Evolutionary conservation across 2,329 filamentous ascomycete genomes (phyloP).

Genomic region (Fusarium camptoceras): DNA sequence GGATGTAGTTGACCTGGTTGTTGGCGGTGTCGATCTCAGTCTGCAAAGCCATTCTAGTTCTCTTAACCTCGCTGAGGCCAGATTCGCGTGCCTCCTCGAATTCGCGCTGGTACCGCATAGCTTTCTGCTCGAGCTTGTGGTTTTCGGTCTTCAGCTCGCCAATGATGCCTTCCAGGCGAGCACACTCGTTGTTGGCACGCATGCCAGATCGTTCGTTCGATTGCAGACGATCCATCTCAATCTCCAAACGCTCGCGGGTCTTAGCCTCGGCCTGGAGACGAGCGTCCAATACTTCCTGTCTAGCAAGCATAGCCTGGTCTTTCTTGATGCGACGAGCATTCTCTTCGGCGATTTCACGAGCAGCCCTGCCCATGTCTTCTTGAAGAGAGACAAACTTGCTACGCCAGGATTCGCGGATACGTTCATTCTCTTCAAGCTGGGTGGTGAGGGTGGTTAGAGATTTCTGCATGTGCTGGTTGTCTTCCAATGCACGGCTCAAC

Average conservation of each 20-base stretch:
- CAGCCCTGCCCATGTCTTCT: slow-evolving; percentile 84
- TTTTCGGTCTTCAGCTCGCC: slow-evolving; percentile 74
- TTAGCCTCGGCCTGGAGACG: slow-evolving; percentile 80
- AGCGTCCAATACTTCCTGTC: slow-evolving; percentile 83
- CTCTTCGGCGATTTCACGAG: slow-evolving; percentile 84
- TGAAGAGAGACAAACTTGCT: slow-evolving; percentile 87
- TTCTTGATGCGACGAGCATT: slow-evolving; percentile 82
- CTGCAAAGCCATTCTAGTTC: slow-evolving; percentile 82
- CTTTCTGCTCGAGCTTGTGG: slow-evolving; percentile 76
- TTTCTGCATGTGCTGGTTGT: slow-evolving; percentile 80
- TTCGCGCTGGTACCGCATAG: slow-evolving; percentile 80
- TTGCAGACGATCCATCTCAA: slow-evolving; percentile 74
- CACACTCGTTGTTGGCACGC: slow-evolving; percentile 71
- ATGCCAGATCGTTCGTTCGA: slow-evolving; percentile 73
- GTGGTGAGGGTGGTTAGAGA: slow-evolving; percentile 78
- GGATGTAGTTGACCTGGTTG: slow-evolving; percentile 84
- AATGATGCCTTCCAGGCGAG: slow-evolving; percentile 67
- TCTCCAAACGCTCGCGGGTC: slow-evolving; percentile 74
- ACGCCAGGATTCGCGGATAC: slow-evolving; percentile 85
- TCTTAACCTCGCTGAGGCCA: slow-evolving; percentile 82
- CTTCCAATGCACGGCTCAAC: slow-evolving; percentile 60
- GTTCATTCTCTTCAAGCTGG: slow-evolving; percentile 87
- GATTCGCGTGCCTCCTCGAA: slow-evolving; percentile 86
- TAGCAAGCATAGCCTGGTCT: slow-evolving; percentile 81
- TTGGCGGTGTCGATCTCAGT: slow-evolving; percentile 85